Percentiles rank a stretch among this genome's conserved stretches.
These are phyloP conservation scores for Candida argentea DNA, from an alignment of 805 yeast genomes.

Conservation along the genomic window DNA sequence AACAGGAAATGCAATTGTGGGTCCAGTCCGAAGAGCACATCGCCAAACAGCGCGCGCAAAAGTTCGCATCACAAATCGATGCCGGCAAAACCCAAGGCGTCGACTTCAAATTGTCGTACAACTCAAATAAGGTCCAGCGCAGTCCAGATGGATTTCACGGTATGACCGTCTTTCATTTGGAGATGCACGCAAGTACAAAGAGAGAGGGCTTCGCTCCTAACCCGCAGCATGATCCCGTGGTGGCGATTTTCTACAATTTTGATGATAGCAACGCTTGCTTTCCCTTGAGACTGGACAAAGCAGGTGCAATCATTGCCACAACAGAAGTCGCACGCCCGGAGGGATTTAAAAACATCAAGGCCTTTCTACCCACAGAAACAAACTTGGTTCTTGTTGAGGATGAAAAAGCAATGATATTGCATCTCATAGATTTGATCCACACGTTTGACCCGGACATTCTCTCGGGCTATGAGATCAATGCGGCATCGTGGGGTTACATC, in stretches of 20 bases:
- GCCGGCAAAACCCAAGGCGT: constrained; percentile 31
- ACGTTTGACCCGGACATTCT: constrained; percentile 78
- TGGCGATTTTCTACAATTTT: constrained; percentile 54
- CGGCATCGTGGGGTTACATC: constrained; percentile 83
- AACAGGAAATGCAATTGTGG: constrained; percentile 27
- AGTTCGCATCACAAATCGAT: constrained; percentile 41
- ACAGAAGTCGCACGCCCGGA: constrained; percentile 1
- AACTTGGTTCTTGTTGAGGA: constrained; percentile 20
- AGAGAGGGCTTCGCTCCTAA: constrained; percentile 42
- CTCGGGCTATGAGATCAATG: constrained; percentile 75
- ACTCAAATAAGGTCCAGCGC: constrained; percentile 20
- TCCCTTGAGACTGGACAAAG: constrained; percentile 6
- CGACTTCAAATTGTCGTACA: constrained; percentile 30
- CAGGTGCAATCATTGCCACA: constrained; percentile 3
- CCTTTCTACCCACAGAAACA: constrained; percentile 4
- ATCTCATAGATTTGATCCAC: constrained; percentile 45
- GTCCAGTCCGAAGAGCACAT: constrained; percentile 7
- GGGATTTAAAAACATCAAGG: no score
- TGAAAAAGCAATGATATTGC: constrained; percentile 53
- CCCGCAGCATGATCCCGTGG: constrained; percentile 50
- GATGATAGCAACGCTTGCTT: constrained; percentile 24
- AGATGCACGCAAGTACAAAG: constrained; percentile 55
- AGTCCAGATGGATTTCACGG: constrained; percentile 33
- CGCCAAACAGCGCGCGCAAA: constrained; percentile 6
- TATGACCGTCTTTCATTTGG: constrained; percentile 53